phyloP scores from a whole-genome alignment of 441 rosid species.

The Populus tomentosa region DNA sequence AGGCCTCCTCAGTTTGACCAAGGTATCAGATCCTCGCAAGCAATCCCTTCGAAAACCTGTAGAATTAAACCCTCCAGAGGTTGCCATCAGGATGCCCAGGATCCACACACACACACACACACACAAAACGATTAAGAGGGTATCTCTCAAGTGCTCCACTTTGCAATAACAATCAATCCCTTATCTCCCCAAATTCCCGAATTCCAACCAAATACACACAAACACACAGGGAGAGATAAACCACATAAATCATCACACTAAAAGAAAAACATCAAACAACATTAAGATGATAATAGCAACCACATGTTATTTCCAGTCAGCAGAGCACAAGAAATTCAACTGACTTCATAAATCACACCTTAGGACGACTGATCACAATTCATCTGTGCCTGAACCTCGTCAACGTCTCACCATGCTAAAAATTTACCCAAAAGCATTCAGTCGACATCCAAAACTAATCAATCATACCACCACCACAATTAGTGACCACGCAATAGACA shows the following conservation, averaged over 20 bases:
- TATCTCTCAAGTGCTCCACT: too few species aligned
- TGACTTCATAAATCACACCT: background rate
- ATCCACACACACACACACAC: too few species aligned
- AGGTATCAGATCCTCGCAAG: background rate
- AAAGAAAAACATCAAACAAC: background rate
- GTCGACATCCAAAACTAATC: background rate
- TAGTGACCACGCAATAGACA: background rate
- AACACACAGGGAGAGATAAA: background rate
- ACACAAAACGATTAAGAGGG: too few species aligned
- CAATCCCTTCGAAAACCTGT: background rate
- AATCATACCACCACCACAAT: background rate
- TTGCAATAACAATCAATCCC: background rate
- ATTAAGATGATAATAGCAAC: background rate
- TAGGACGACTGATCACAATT: background rate
- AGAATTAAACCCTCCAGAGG: background rate
- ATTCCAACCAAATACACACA: background rate
- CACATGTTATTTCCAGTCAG: background rate
- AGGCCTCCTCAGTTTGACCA: background rate
- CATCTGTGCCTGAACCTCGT: too few species aligned
- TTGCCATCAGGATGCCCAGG: too few species aligned
- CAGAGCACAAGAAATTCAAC: background rate
- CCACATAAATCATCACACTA: too few species aligned
- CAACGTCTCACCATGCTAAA: background rate
- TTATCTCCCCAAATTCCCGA: background rate
- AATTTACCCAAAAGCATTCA: background rate